These are phyloP conservation scores for Hevea brasiliensis DNA, from an alignment of 345 rosid genomes.

Conservation along the genomic window DNA sequence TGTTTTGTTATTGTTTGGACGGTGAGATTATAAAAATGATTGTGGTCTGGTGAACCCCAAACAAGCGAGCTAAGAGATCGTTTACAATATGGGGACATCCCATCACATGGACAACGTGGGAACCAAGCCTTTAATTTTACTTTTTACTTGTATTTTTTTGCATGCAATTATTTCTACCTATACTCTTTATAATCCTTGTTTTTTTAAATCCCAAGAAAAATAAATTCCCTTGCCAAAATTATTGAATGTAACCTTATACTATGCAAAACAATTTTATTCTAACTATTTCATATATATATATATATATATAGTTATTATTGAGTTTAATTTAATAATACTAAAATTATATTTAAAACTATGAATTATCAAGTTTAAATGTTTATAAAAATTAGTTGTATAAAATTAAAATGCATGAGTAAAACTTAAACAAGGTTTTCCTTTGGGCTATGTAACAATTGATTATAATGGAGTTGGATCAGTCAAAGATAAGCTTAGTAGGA, in stretches of 20 bases:
- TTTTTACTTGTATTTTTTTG: not conserved
- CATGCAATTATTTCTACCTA: not conserved
- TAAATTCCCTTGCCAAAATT: too few species aligned
- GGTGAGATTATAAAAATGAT: conserved; percentile 39
- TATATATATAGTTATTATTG: too few species aligned
- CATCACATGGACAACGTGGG: conserved; percentile 48
- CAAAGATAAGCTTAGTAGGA: conserved; percentile 17
- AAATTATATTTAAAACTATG: too few species aligned
- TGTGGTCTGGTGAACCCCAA: conserved; percentile 35
- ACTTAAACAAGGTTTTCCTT: not conserved
- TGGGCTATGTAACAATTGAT: not conserved
- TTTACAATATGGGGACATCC: conserved; percentile 42
- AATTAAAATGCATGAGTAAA: too few species aligned
- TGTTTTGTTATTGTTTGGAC: conserved; percentile 33
- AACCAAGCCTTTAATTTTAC: conserved; percentile 13
- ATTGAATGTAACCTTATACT: too few species aligned
- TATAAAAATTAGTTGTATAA: too few species aligned
- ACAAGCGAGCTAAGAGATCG: conserved; percentile 41
- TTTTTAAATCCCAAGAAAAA: too few species aligned
- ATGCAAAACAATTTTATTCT: too few species aligned
- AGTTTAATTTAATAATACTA: too few species aligned
- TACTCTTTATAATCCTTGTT: not conserved
- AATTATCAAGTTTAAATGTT: too few species aligned
- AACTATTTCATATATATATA: too few species aligned
- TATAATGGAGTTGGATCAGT: conserved; percentile 22